These are phyloP conservation scores for Xenoacremonium recifei DNA, from an alignment of 2,329 filamentous ascomycete genomes.

Conservation along the genomic window DNA sequence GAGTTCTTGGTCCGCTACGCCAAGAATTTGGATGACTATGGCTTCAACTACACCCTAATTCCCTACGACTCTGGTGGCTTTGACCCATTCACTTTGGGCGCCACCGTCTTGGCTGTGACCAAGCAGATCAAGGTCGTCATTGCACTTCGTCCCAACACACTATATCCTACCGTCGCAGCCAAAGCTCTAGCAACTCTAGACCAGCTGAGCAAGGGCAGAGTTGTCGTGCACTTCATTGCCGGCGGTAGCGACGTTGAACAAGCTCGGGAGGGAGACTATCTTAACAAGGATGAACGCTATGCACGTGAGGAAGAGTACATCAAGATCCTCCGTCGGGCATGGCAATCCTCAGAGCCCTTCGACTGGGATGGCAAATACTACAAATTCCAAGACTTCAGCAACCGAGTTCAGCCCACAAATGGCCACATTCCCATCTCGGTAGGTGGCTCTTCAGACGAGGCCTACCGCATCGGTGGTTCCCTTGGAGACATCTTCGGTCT, in stretches of 20 bases:
- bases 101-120: slow-evolving; percentile 55
- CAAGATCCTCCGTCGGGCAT: slow-evolving; percentile 57
- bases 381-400: slow-evolving; percentile 57
- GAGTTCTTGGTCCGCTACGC: slow-evolving; percentile 57
- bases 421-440: slow-evolving; percentile 57
- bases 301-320: slow-evolving; percentile 61
- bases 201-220: slow-evolving; percentile 55
- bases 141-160: slow-evolving; percentile 55
- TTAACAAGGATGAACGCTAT: slow-evolving; percentile 57
- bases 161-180: slow-evolving; percentile 61
- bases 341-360: slow-evolving; percentile 55
- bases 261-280: slow-evolving; percentile 58
- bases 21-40: slow-evolving; percentile 56
- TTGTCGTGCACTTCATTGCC: slow-evolving; percentile 62
- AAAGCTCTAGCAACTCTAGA: slow-evolving; percentile 61
- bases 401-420: slow-evolving; percentile 51
- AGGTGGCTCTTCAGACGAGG: slow-evolving; percentile 57
- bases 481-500: slow-evolving; percentile 62
- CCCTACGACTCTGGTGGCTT: slow-evolving; percentile 53
- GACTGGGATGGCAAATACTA: slow-evolving; percentile 62
- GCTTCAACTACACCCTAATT: slow-evolving; percentile 60
- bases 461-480: slow-evolving; percentile 57
- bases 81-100: slow-evolving; percentile 51
- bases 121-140: slow-evolving; percentile 62
- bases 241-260: slow-evolving; percentile 61